These are phyloP conservation scores for Tripidium arundinaceum DNA, from an alignment of 202 grass and related monocot species.

Conservation along the genomic window DNA sequence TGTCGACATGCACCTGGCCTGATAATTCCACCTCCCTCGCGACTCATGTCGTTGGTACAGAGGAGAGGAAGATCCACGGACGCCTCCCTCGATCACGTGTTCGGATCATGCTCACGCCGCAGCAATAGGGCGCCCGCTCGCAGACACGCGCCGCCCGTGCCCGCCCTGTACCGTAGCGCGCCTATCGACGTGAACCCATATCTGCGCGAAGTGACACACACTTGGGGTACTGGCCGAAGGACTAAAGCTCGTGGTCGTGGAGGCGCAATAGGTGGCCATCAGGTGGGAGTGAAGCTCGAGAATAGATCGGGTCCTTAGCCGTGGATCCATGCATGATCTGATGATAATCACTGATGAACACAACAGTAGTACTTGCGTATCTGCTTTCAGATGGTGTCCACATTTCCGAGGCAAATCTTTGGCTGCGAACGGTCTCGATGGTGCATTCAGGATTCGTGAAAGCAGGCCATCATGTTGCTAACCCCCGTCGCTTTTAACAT, in stretches of 20 bases:
- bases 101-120: too few species aligned
- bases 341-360: background rate
- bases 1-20: background rate
- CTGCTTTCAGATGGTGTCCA: background rate
- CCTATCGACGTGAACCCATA: background rate
- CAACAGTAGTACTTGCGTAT: background rate
- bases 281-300: conserved; percentile 8
- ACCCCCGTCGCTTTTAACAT: too few species aligned
- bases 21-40: background rate
- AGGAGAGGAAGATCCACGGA: background rate
- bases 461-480: conserved; percentile 22
- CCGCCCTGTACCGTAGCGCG: background rate
- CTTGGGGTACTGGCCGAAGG: background rate
- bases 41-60: conserved; percentile 5
- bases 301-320: background rate
- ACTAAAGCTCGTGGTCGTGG: background rate
- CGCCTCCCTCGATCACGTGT: background rate
- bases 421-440: background rate
- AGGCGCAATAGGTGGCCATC: background rate
- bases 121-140: too few species aligned
- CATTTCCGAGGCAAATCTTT: conserved; percentile 21
- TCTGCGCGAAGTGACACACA: conserved; percentile 13
- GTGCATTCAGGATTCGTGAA: background rate
- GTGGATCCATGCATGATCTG: too few species aligned
- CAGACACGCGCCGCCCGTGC: too few species aligned